These are phyloP conservation scores for Stylonectria norvegica DNA, from an alignment of 2,329 filamentous ascomycete genomes.

Conservation along the genomic window DNA sequence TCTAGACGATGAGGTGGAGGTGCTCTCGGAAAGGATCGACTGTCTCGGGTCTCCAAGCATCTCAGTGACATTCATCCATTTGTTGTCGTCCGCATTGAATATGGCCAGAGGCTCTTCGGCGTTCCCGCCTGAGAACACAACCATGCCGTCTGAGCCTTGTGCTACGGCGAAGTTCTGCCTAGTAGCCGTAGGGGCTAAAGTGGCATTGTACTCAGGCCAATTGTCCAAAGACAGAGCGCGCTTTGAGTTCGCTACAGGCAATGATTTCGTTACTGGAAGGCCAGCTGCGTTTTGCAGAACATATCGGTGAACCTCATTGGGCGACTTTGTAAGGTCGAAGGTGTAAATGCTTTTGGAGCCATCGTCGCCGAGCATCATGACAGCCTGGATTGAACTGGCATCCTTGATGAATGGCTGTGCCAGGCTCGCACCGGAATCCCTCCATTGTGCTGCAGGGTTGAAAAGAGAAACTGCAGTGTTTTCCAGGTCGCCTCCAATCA, in stretches of 20 bases:
- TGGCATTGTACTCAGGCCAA: slow-evolving; percentile 78
- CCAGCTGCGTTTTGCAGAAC: slow-evolving; percentile 63
- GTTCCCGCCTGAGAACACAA: slow-evolving; percentile 77
- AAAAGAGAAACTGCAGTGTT: slow-evolving; percentile 74
- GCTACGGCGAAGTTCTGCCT: slow-evolving; percentile 72
- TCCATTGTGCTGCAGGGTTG: slow-evolving; percentile 60
- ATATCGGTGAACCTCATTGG: slow-evolving; percentile 70
- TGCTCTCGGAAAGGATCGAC: slow-evolving; percentile 33
- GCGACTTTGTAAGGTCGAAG: slow-evolving; percentile 71
- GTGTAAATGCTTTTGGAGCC: slow-evolving; percentile 74
- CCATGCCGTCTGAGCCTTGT: slow-evolving; percentile 59
- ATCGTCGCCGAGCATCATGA: slow-evolving; percentile 68
- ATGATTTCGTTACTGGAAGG: slow-evolving; percentile 45
- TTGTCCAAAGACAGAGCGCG: slow-evolving; percentile 52
- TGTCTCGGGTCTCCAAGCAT: slow-evolving; percentile 53
- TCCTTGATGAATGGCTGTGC: slow-evolving; percentile 57
- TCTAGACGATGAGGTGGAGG: slow-evolving; percentile 27
- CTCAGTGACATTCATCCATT: slow-evolving; percentile 70
- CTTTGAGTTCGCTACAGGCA: slow-evolving; percentile 35
- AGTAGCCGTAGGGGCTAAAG: slow-evolving; percentile 60
- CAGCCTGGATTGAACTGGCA: slow-evolving; percentile 54
- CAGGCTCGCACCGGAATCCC: slow-evolving; percentile 62
- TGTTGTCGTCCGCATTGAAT: slow-evolving; percentile 72
- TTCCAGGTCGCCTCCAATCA: slow-evolving; percentile 64
- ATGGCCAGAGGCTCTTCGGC: slow-evolving; percentile 65